Evolutionary conservation across 2,329 filamentous ascomycete species (phyloP).

Genomic region (Verticillium longisporum): DNA sequence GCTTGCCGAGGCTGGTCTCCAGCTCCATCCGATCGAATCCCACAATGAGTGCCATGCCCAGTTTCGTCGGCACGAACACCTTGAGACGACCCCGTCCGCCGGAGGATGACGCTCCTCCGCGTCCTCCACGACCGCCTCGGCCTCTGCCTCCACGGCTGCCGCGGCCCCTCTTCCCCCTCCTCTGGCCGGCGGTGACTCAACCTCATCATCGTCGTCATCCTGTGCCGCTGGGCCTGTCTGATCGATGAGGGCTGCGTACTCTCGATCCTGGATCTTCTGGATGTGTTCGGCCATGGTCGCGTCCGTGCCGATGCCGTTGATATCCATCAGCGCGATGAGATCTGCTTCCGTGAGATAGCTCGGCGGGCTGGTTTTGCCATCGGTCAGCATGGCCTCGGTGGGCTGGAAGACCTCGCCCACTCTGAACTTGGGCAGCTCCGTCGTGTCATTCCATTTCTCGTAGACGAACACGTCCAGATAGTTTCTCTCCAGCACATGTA

Average conservation of each 20-base stretch:
- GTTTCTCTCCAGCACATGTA: slow-evolving; percentile 81
- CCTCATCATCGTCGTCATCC: slow-evolving; percentile 32
- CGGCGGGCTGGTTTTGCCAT: slow-evolving; percentile 84
- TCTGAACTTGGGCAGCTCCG: slow-evolving; percentile 71
- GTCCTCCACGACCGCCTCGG: slow-evolving; percentile 30
- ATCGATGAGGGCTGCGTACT: slow-evolving; percentile 69
- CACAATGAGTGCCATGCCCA: slow-evolving; percentile 86
- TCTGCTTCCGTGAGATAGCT: slow-evolving; percentile 91
- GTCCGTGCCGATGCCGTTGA: slow-evolving; percentile 96
- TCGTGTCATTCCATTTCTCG: slow-evolving; percentile 90
- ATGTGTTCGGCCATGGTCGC: slow-evolving; percentile 99
- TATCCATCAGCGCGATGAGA: slow-evolving; percentile 93
- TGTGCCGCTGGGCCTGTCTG: slow-evolving; percentile 28
- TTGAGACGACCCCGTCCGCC: slow-evolving; percentile 50
- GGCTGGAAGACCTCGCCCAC: slow-evolving; percentile 80
- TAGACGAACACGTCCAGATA: slow-evolving; percentile 95
- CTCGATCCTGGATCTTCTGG: slow-evolving; percentile 82
- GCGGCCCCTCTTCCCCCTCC: slow-evolving; percentile 36
- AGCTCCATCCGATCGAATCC: slow-evolving; percentile 94
- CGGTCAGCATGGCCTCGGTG: slow-evolving; percentile 78
- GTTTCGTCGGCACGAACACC: slow-evolving; percentile 86
- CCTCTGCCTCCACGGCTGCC: slow-evolving; percentile 32
- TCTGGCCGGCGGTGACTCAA: slow-evolving; percentile 26
- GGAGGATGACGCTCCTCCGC: slow-evolving; percentile 28
- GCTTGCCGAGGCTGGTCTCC: slow-evolving; percentile 88